Evolutionary conservation across 2,329 filamentous ascomycete species (phyloP).

Genomic region (Diaporthe australafricana): DNA sequence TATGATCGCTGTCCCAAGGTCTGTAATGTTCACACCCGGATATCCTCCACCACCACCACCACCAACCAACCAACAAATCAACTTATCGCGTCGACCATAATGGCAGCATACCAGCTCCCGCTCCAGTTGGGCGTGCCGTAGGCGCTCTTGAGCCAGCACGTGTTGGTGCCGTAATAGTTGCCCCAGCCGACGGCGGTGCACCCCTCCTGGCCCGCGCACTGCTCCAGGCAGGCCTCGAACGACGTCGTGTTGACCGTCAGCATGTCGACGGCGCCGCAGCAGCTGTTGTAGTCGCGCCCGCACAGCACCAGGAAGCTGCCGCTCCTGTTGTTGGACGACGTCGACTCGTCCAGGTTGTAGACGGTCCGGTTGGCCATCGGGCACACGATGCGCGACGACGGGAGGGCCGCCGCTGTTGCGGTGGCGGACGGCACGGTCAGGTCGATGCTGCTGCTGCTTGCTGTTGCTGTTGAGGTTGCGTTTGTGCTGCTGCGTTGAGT

Average conservation of each 20-base stretch:
- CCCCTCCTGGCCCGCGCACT: conserved; percentile 43
- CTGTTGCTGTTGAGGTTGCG: conserved; percentile 7
- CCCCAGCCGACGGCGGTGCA: conserved; percentile 53
- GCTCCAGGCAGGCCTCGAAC: conserved; percentile 48
- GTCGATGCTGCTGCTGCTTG: conserved; percentile 12
- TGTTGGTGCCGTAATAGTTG: conserved; percentile 40
- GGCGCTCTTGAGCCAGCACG: conserved; percentile 51
- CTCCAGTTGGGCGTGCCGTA: conserved; percentile 44
- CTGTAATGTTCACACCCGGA: no score
- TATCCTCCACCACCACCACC: no score
- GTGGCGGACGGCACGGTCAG: conserved; percentile 31
- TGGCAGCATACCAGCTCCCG: conserved; percentile 47
- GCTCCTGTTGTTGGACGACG: conserved; percentile 37
- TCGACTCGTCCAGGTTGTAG: conserved; percentile 41
- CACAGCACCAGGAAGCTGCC: conserved; percentile 49
- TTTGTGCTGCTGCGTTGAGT: neutral
- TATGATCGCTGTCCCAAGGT: neutral
- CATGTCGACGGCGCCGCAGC: conserved; percentile 46
- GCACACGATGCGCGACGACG: conserved; percentile 41
- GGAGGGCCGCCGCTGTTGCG: conserved; percentile 30
- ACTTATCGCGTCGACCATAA: conserved; percentile 41
- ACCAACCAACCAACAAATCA: neutral
- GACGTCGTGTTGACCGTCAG: conserved; percentile 40
- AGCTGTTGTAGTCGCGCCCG: conserved; percentile 49
- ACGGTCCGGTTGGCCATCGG: conserved; percentile 49